Evolutionary conservation across 306 rosid species (phyloP).

Genomic region (Quercus robur): DNA sequence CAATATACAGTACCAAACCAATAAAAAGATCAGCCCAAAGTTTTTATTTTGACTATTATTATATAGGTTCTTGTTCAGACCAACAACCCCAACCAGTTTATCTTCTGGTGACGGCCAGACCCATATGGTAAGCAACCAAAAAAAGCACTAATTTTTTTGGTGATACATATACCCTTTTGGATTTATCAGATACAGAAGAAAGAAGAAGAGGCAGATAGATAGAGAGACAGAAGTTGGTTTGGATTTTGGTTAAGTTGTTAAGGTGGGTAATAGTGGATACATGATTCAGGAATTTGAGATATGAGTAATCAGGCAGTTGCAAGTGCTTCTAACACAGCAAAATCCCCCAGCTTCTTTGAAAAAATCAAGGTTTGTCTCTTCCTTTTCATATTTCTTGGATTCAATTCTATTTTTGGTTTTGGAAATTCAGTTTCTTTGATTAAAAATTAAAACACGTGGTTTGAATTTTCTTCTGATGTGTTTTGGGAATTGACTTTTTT

Average conservation of each 20-base stretch:
- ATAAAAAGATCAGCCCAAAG: no score
- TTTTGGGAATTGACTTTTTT: background rate
- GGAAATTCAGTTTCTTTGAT: background rate
- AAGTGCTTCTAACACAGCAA: background rate
- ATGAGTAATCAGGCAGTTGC: constrained; percentile 5
- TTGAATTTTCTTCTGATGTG: background rate
- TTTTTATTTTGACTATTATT: no score
- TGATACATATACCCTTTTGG: background rate
- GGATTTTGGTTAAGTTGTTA: background rate
- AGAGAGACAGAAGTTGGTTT: background rate
- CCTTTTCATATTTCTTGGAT: background rate
- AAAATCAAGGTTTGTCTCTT: background rate
- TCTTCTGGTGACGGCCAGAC: constrained; percentile 2
- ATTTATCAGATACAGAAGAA: background rate
- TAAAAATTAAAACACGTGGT: background rate
- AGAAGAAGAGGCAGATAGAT: background rate
- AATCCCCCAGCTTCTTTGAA: background rate
- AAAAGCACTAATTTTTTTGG: background rate
- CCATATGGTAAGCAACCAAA: background rate
- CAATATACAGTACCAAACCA: background rate
- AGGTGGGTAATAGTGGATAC: background rate
- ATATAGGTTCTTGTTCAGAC: background rate
- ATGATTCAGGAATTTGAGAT: background rate
- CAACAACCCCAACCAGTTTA: background rate
- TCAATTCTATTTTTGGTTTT: background rate